Conservation (phyloP, 805 yeast genomes). For the Cyberlindnera mrakii region DNA sequence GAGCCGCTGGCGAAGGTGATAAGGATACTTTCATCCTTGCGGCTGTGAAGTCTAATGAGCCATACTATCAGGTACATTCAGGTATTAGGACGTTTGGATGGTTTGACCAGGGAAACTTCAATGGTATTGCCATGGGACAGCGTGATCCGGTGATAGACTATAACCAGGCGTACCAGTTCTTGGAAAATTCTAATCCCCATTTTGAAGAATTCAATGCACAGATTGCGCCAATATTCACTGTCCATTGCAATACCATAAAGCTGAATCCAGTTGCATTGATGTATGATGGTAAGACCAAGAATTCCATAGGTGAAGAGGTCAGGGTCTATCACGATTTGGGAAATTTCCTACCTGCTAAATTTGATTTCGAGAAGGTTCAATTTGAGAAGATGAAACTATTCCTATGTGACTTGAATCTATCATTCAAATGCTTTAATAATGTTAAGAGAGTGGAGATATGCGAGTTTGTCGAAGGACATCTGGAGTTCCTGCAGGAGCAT, state of each 20-base stretch:
- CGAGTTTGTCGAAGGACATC: constrained; percentile 39
- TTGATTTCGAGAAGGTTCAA: constrained; percentile 48
- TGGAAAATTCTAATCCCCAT: constrained; percentile 1
- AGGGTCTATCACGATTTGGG: constrained; percentile 22
- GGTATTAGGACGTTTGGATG: constrained; percentile 23
- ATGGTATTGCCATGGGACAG: constrained; percentile 82
- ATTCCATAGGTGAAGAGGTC: constrained; percentile 15
- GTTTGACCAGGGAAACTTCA: constrained; percentile 33
- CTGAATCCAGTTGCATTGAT: constrained; percentile 28
- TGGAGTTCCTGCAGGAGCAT: constrained; percentile 31
- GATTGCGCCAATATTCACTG: constrained; percentile 25
- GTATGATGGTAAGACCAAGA: constrained; percentile 14
- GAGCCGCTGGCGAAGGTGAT: constrained; percentile 75
- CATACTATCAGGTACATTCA: constrained; percentile 43
- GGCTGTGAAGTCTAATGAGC: constrained; percentile 30
- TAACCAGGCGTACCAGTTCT: constrained; percentile 8
- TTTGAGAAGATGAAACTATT: constrained; percentile 51
- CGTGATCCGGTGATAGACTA: constrained; percentile 62
- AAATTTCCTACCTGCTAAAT: constrained; percentile 26
- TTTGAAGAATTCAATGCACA: constrained; percentile 10
- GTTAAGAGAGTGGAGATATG: constrained; percentile 38
- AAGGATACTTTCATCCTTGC: constrained; percentile 73
- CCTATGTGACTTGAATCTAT: constrained; percentile 43
- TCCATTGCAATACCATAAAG: constrained; percentile 33
- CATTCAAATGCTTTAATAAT: constrained; percentile 38